Evolutionary conservation across 2,329 filamentous ascomycete genomes (phyloP).

Genomic region (Seiridium cupressi): DNA sequence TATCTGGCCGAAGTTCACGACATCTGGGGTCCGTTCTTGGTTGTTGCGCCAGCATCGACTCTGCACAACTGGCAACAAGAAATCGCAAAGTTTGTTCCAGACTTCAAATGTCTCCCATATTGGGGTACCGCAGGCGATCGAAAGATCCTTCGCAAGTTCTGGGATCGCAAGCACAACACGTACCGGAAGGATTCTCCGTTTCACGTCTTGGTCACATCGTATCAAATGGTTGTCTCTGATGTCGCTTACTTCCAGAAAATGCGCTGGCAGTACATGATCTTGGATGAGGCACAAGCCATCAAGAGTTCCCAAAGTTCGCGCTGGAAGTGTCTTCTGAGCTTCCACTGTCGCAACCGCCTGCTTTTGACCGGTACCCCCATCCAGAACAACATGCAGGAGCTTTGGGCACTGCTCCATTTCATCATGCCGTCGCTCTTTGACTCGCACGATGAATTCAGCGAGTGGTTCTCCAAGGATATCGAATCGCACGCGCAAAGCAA

Average conservation of each 20-base stretch:
- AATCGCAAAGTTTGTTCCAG: conserved; percentile 90
- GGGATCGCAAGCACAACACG: conserved; percentile 96
- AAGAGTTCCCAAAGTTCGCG: conserved; percentile 95
- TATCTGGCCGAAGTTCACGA: conserved; percentile 97
- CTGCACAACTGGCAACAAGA: conserved; percentile 99
- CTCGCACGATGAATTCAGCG: conserved; percentile 87
- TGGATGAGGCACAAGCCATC: conserved; percentile 98
- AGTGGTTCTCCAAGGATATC: conserved; percentile 94
- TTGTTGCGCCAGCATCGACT: conserved; percentile 93
- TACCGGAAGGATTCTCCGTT: conserved; percentile 93
- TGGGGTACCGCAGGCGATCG: conserved; percentile 94
- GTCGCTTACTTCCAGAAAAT: conserved; percentile 99
- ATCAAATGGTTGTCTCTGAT: conserved; percentile 94
- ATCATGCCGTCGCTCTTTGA: conserved; percentile 99
- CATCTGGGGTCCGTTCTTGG: conserved; percentile 96
- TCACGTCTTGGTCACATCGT: conserved; percentile 94
- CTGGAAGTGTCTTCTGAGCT: conserved; percentile 93
- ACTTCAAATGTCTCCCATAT: conserved; percentile 93
- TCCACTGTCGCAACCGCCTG: conserved; percentile 92
- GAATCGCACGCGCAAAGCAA: conserved; percentile 98
- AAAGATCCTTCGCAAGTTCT: conserved; percentile 96
- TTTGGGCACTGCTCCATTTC: conserved; percentile 97
- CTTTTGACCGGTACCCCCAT: conserved; percentile 95
- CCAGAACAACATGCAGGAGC: conserved; percentile 99
- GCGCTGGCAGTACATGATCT: conserved; percentile 99